Evolutionary conservation across 495 filamentous ascomycete genomes (phyloP).

Genomic region (Aspergillus heteromorphus): DNA sequence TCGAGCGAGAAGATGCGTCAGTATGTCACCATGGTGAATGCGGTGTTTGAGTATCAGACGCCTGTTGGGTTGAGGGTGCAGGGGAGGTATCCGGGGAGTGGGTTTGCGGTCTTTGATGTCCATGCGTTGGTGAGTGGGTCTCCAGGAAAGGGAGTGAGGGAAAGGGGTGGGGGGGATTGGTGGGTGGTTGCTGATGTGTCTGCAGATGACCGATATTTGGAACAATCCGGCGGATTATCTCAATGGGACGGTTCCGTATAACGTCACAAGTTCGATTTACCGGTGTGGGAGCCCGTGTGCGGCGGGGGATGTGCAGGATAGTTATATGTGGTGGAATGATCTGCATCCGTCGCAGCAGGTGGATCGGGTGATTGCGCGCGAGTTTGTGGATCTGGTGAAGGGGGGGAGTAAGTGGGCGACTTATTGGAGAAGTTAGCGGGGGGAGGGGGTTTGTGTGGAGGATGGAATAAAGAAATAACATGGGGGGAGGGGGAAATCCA

Average conservation of each 20-base stretch:
- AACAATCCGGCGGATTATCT: constrained; percentile 52
- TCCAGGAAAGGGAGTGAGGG: too few relatives aligned
- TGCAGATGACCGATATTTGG: constrained; percentile 59
- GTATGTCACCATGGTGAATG: constrained; percentile 42
- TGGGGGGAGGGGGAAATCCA: too few relatives aligned
- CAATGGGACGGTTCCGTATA: constrained; percentile 29
- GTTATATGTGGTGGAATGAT: constrained; percentile 54
- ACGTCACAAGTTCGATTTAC: constrained; percentile 18
- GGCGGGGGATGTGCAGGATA: constrained; percentile 30
- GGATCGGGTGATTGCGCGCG: constrained; percentile 44
- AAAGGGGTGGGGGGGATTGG: too few relatives aligned
- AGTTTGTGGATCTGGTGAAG: constrained; percentile 54
- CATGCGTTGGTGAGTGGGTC: constrained; percentile 48
- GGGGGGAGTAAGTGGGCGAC: constrained; percentile 53
- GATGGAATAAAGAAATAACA: too few relatives aligned
- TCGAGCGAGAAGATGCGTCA: constrained; percentile 51
- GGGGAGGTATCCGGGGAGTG: constrained; percentile 51
- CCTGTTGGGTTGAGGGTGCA: constrained; percentile 48
- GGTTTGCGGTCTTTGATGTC: constrained; percentile 57
- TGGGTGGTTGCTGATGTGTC: too few relatives aligned
- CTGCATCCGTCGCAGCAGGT: constrained; percentile 59
- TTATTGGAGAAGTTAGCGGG: constrained; percentile 36
- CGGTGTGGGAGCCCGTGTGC: constrained; percentile 48
- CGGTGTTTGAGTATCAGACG: constrained; percentile 44
- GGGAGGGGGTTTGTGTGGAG: too few relatives aligned